Evolutionary conservation across 2,329 filamentous ascomycete species (phyloP), one percentile per base, ranked within the genome.

Genomic region (Colletotrichum australisinense): DNA sequence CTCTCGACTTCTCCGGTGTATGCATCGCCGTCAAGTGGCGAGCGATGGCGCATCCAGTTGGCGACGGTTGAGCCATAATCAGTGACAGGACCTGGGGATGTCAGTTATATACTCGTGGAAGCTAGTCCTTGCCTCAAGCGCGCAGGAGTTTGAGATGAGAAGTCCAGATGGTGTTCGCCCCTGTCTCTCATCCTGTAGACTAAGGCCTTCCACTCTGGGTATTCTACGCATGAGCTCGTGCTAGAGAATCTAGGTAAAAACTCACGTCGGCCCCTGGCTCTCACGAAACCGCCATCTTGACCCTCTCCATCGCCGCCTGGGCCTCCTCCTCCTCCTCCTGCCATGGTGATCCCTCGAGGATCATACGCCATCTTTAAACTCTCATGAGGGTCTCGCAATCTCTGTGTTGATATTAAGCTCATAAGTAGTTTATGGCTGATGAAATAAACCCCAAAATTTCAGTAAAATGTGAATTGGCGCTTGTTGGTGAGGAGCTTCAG

Each of bases 31-130:
- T 73, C 67, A 28, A 59, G 63, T 16, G 83, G 81, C 9, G 79
- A 89, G 69, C 96, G 91, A 79, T 95, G 91, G 79, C 93, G 93
- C 89, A 97, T 94, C 94, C 95, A 99, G 83, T 97, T 94, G 65
- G 94, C 92, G 81, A 97, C 90, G 11, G 95, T 97, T 28, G 95
- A 93, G 79, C 95, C 93, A 88, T 98, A 98, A 83, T 98, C 95
- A 57, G 95, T 98, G 16, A 97, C 94, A 57, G 95, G 93, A 76
- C 95, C 95, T 97, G 59, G 56, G 62, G 19, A 68, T 74, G 60
- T 62, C 24, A 72, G 73, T 59, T 35, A 35, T 60, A 4, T 69
- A 22, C 38, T 35, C 16, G 49, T 56, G 49, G 14, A 19, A 16
- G 42, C 35, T n/a, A 8, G 24, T 24, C 12, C 6, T 26, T 42